Evolutionary conservation across 140 eudicot species (phyloP), one percentile per base, ranked within the genome.

Genomic region (Stevia rebaudiana): DNA sequence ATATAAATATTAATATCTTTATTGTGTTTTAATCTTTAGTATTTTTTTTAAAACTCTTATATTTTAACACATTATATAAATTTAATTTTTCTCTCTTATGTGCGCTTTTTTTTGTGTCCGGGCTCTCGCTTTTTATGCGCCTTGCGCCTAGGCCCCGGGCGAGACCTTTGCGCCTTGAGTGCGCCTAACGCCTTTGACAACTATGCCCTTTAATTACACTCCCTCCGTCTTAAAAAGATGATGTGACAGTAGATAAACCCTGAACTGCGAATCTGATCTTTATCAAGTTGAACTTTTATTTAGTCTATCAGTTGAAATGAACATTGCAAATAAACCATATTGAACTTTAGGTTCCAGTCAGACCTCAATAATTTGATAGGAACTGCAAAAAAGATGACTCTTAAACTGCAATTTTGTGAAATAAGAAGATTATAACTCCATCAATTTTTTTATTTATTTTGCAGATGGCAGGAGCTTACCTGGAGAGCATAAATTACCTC

Each of bases 401-500:
- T 36, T 51, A 30, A 52, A 21, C n/a, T 52, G 72, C 71, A 67
- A 67, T 28, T 28, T 28, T 28, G 33, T 28, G 33, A 28, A 28
- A 28, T 28, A 28, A 28, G 33, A 28, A 28, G 33, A 28, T 28
- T 4, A 28, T 28, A 4, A 28, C 33, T 28, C n/a, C n/a, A n/a
- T n/a, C n/a, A n/a, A n/a, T 73, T 24, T 36, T 24, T 16, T 62
- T 51, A n/a, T 40, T 37, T 63, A 17, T 63, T 53, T 44, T 52
- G 72, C 86, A 80, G 90, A 43, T 70, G 81, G 76, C 39, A 52
- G 73, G 69, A 70, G 61, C 35, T 40, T 78, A 69, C 69, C 81
- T 8, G 69, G 76, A 76, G 63, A 78, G 12, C 80, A 82, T 43
- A 79, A 85, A 5, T 43, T 74, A 76, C 84, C 86, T n/a, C 49